Base-by-base conservation (phyloP, 257 asterid genomes). In the Solanum megistacrolobum region DNA sequence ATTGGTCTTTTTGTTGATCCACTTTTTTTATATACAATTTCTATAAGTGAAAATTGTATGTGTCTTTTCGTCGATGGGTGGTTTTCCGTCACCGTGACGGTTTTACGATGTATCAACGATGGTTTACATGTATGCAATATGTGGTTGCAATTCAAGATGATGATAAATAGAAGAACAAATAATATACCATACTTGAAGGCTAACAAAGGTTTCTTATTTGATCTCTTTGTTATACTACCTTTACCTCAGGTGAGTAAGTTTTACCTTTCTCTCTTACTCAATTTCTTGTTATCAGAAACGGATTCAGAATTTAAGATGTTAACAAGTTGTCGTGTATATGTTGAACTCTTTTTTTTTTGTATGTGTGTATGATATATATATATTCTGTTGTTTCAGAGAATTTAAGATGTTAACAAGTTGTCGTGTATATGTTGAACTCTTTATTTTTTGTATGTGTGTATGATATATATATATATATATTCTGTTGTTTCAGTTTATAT, bases 41-140 rank as follows among this genome's bases (percentile, higher is more conserved):
- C 89, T 60, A 68, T 88, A 12, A 81, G 86, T 52, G 69, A 81
- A 3, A 66, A 12, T 72, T 82, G 87, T 46, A 58, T 84, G 74
- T 88, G 89, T 52, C 83, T 88, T 25, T 88, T 38, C 46, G n/a
- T 88, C 69, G 89, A 88, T 31, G 87, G 87, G 16, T 52, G 89
- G 87, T 55, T 88, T 32, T 87, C 84, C 41, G 18, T 62, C 23
- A 27, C 79, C 35, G 87, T 52, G 58, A 88, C 89, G 32, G 87
- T 35, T 4, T 71, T 88, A 39, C 89, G 89, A 32, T 60, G 83
- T 66, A 60, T 66, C 58, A 10, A 41, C 31, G 89, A 88, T 43
- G 87, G 83, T 23, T 23, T 88, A 36, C 89, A 83, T 55, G 74
- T 88, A 10, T 68, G 83, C 38, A 39, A 87, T 41, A 81, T 87